A percentile compares a stretch with the other conserved stretches of the same genome.
phyloP scores from a whole-genome alignment of 352 stramenopile genomes.

The Pythium periplocum region DNA sequence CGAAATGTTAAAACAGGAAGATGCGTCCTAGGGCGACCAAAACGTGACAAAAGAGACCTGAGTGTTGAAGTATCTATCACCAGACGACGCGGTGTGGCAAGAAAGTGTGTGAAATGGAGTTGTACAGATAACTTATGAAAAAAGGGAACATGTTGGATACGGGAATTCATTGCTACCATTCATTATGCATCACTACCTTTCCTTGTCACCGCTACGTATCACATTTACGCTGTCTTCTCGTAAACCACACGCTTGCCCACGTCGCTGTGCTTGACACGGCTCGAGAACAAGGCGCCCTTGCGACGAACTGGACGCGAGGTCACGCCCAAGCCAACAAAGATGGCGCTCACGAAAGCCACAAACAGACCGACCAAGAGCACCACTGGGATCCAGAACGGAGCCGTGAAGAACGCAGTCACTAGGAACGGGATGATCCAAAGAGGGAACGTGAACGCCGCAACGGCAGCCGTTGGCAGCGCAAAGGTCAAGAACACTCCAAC shows the following conservation, averaged over 20 bases:
- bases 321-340: conserved; percentile 68
- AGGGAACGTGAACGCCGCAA: conserved; percentile 76
- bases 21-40: too few species aligned
- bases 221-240: conserved; percentile 56
- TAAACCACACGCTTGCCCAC: conserved; percentile 81
- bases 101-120: conserved; percentile 1
- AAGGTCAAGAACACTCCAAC: conserved; percentile 60
- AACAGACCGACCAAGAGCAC: conserved; percentile 59
- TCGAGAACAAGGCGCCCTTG: conserved; percentile 63
- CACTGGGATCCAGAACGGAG: conserved; percentile 71
- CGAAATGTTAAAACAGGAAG: too few species aligned
- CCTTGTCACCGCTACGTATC: background rate
- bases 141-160: conserved; percentile 3
- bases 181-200: too few species aligned
- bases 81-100: background rate
- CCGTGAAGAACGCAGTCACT: conserved; percentile 70
- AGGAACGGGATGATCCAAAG: conserved; percentile 84
- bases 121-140: conserved; percentile 21
- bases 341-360: conserved; percentile 56
- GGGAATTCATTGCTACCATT: too few species aligned
- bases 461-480: conserved; percentile 56
- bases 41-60: too few species aligned
- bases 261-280: conserved; percentile 79
- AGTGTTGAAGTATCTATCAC: too few species aligned
- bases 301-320: conserved; percentile 73